Evolutionary conservation across 805 yeast species (phyloP).

Genomic region (Cyberlindnera lachancei): DNA sequence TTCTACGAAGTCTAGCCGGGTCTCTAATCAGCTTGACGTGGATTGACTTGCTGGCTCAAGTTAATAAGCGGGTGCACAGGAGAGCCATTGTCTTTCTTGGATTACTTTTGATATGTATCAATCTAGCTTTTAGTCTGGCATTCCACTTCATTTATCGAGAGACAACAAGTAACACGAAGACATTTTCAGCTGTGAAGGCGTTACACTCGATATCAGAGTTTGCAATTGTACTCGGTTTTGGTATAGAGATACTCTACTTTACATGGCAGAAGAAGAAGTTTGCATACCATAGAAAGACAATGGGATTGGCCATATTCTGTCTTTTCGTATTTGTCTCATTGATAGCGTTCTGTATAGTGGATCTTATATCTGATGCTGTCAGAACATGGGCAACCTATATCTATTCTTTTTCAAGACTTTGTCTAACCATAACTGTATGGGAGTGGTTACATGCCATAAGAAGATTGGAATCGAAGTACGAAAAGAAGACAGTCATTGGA

Average conservation of each 20-base stretch:
- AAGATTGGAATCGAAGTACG: slow-evolving; percentile 39
- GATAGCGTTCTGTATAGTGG: slow-evolving; percentile 28
- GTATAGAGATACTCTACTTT: slow-evolving; percentile 31
- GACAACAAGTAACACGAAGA: slow-evolving; percentile 3
- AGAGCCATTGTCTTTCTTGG: slow-evolving; percentile 27
- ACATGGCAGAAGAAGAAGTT: slow-evolving; percentile 31
- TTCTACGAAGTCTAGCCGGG: slow-evolving; percentile 35
- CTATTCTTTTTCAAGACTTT: slow-evolving; percentile 39
- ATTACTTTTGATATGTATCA: slow-evolving; percentile 22
- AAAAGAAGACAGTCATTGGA: slow-evolving; percentile 54
- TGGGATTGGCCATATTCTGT: slow-evolving; percentile 42
- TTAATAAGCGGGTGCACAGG: slow-evolving; percentile 26
- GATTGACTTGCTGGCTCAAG: slow-evolving; percentile 41
- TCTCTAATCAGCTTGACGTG: slow-evolving; percentile 46
- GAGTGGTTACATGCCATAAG: slow-evolving; percentile 58
- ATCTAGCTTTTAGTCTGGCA: slow-evolving; percentile 21
- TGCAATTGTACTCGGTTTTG: slow-evolving; percentile 23
- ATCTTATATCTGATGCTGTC: slow-evolving; percentile 31
- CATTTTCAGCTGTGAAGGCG: slow-evolving; percentile 17
- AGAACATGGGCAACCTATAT: slow-evolving; percentile 44
- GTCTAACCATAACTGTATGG: slow-evolving; percentile 50
- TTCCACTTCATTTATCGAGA: slow-evolving; percentile 11
- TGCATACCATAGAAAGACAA: slow-evolving; percentile 37
- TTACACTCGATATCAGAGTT: slow-evolving; percentile 25
- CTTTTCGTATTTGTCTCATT: slow-evolving; percentile 33